Conservation (phyloP, 2,329 filamentous ascomycete species). For the Colletotrichum sp. region DNA sequence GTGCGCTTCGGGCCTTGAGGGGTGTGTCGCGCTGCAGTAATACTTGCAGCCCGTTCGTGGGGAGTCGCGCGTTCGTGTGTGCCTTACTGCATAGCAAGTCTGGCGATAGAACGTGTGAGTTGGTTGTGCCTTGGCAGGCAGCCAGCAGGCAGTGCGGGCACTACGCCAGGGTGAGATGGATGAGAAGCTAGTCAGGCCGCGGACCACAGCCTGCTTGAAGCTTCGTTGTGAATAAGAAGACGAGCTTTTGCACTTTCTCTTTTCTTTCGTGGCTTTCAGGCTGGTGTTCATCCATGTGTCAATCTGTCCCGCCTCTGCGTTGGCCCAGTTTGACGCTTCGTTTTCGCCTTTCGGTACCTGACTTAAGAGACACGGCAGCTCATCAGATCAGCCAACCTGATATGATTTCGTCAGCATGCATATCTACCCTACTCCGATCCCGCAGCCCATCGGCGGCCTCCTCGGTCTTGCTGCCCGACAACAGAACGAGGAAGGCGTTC, state of each 20-base stretch:
- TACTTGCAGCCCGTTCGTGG: not conserved
- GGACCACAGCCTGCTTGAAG: constrained; percentile 6
- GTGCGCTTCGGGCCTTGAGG: not conserved
- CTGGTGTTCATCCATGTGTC: not conserved
- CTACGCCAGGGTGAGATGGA: not conserved
- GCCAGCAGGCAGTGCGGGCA: not conserved
- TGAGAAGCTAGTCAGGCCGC: not conserved
- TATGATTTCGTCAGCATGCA: constrained; percentile 13
- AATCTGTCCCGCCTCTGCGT: not conserved
- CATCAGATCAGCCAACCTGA: not conserved
- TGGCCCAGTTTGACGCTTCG: not conserved
- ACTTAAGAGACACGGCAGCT: not conserved
- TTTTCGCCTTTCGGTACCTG: not conserved
- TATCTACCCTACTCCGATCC: constrained; percentile 2
- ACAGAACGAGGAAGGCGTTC: not conserved
- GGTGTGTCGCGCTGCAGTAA: not conserved
- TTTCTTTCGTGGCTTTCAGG: not conserved
- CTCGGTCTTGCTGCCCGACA: constrained; percentile 5
- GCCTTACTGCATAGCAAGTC: not conserved
- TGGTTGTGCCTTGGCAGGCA: constrained; percentile 4
- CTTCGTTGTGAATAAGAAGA: not conserved
- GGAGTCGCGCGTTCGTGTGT: not conserved
- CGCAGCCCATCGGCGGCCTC: not conserved
- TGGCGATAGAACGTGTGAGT: not conserved
- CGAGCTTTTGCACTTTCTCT: constrained; percentile 1